Percentiles rank a stretch among this genome's conserved stretches.
Evolutionary conservation across 2,329 filamentous ascomycete species (phyloP).

Genomic region (Aspergillus niger): DNA sequence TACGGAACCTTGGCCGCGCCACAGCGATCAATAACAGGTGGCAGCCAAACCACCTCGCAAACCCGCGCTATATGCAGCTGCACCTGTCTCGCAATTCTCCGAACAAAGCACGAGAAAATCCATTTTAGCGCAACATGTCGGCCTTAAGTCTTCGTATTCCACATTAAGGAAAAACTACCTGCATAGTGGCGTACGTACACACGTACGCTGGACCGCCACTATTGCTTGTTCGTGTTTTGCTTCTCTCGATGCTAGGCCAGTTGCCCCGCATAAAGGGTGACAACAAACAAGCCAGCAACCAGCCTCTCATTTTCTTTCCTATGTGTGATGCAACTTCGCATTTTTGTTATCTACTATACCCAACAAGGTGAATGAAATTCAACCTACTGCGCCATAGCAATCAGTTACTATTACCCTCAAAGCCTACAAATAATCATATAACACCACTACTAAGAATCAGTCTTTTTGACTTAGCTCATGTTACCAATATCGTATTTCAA

Average conservation of each 20-base stretch:
- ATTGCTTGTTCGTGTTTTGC: slow-evolving; percentile 4
- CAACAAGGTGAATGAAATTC: neutral
- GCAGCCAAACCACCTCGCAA: neutral
- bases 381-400: neutral
- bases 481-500: no score
- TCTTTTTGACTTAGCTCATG: no score
- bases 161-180: neutral
- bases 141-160: neutral
- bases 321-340: neutral
- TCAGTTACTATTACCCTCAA: neutral
- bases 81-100: neutral
- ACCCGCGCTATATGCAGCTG: neutral
- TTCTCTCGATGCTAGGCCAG: neutral
- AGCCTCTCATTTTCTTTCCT: neutral
- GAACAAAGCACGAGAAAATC: neutral
- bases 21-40: neutral
- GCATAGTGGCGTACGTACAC: slow-evolving; percentile 2
- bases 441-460: no score
- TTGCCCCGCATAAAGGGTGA: neutral
- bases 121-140: neutral
- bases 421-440: neutral
- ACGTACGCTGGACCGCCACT: slow-evolving; percentile 6
- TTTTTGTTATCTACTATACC: neutral
- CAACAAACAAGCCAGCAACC: neutral
- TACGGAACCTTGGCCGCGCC: neutral